Evolutionary conservation across 2,329 filamentous ascomycete species (phyloP).

Genomic region (Phialocephala subalpina): DNA sequence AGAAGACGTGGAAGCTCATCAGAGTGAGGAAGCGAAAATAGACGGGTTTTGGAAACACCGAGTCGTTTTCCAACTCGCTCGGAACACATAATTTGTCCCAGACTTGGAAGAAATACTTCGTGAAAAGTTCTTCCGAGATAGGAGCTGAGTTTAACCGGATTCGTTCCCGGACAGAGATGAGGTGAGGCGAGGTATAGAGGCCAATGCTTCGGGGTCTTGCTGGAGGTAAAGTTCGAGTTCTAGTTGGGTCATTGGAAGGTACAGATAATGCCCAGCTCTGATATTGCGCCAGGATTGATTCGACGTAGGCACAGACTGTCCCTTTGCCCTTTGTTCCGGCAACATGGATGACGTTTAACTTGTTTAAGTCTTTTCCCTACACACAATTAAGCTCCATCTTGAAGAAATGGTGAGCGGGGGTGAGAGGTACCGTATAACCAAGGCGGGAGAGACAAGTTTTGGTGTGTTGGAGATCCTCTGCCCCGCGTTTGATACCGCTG

Average conservation of each 20-base stretch:
- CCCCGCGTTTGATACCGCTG: conserved; percentile 75
- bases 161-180: conserved; percentile 72
- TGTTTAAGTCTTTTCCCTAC: conserved; percentile 49
- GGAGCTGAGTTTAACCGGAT: conserved; percentile 68
- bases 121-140: conserved; percentile 65
- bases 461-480: conserved; percentile 79
- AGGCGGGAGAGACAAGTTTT: conserved; percentile 77
- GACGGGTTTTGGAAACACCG: conserved; percentile 52
- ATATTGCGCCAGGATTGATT: conserved; percentile 66
- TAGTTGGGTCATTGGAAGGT: conserved; percentile 18
- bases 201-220: conserved; percentile 53
- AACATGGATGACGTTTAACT: conserved; percentile 74
- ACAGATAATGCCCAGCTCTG: conserved; percentile 39
- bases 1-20: conserved; percentile 72
- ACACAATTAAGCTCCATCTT: conserved; percentile 26
- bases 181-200: conserved; percentile 74
- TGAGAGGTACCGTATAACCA: conserved; percentile 69
- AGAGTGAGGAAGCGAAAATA: conserved; percentile 71
- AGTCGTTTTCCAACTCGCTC: conserved; percentile 43
- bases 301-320: conserved; percentile 73
- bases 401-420: not conserved
- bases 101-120: conserved; percentile 73
- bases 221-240: no score
- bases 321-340: conserved; percentile 83
- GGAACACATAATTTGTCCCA: conserved; percentile 62